Conservation (phyloP, 2,329 filamentous ascomycete genomes). For the Cercospora citrullina region DNA sequence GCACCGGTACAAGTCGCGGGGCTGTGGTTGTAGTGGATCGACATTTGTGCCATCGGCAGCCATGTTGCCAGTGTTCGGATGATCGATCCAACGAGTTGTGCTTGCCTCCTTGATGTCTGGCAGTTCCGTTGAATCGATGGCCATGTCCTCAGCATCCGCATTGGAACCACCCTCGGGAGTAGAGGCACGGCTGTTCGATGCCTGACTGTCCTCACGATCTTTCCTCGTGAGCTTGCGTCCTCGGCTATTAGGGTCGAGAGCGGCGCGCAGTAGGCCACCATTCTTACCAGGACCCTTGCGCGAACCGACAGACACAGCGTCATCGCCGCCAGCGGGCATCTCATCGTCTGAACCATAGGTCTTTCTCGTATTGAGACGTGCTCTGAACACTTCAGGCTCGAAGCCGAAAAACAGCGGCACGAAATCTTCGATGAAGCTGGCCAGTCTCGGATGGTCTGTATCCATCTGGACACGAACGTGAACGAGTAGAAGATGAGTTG, state of each 20-base stretch:
- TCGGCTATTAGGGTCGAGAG: slow-evolving; percentile 77
- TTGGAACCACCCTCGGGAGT: slow-evolving; percentile 81
- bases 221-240: slow-evolving; percentile 69
- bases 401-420: slow-evolving; percentile 54
- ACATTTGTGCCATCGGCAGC: slow-evolving; percentile 63
- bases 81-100: slow-evolving; percentile 63
- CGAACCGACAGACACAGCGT: slow-evolving; percentile 67
- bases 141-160: slow-evolving; percentile 76
- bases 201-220: slow-evolving; percentile 77
- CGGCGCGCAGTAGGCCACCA: slow-evolving; percentile 74
- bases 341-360: slow-evolving; percentile 77
- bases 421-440: slow-evolving; percentile 53
- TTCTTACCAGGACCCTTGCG: slow-evolving; percentile 53
- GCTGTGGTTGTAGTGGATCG: slow-evolving; percentile 75
- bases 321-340: slow-evolving; percentile 61
- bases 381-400: slow-evolving; percentile 59
- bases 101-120: slow-evolving; percentile 56
- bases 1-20: slow-evolving; percentile 79
- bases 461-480: slow-evolving; percentile 46
- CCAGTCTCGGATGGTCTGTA: slow-evolving; percentile 47
- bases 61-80: slow-evolving; percentile 58
- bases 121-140: slow-evolving; percentile 41
- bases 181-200: slow-evolving; percentile 78
- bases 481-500: slow-evolving; percentile 47
- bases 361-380: slow-evolving; percentile 39